Evolutionary conservation across 805 yeast genomes (phyloP).

Genomic region (Zygotorulaspora chibaensis): DNA sequence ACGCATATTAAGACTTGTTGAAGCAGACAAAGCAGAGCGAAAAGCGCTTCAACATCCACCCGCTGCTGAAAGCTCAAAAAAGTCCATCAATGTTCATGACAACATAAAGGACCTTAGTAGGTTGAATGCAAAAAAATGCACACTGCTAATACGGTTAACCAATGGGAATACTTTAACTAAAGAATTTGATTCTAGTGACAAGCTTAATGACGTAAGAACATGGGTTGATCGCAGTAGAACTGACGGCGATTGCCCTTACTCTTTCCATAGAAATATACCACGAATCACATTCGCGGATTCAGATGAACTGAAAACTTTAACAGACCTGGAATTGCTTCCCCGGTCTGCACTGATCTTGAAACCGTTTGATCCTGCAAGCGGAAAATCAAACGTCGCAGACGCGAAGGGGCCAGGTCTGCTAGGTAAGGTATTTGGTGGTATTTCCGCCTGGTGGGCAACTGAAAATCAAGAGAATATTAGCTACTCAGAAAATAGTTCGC

Average conservation of each 20-base stretch:
- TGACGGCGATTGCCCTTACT: constrained; percentile 43
- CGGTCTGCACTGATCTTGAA: constrained; percentile 72
- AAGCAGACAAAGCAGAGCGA: constrained; percentile 37
- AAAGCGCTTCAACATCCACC: constrained; percentile 20
- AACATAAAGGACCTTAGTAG: constrained; percentile 26
- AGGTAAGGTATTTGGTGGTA: constrained; percentile 32
- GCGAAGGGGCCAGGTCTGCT: constrained; percentile 31
- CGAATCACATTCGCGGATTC: constrained; percentile 57
- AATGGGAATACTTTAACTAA: constrained; percentile 59
- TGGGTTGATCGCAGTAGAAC: constrained; percentile 55
- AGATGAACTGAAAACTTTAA: constrained; percentile 55
- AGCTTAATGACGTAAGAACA: constrained; percentile 53
- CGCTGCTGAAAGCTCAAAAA: constrained; percentile 11
- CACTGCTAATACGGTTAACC: constrained; percentile 56
- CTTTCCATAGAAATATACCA: constrained; percentile 52
- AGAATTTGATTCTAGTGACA: constrained; percentile 43
- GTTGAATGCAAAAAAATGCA: constrained; percentile 34
- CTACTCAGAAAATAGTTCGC: constrained; percentile 12
- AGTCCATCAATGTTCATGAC: constrained; percentile 22
- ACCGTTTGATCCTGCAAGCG: constrained; percentile 41
- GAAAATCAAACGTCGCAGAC: constrained; percentile 27
- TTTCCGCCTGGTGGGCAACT: constrained; percentile 36
- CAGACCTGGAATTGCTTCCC: constrained; percentile 57
- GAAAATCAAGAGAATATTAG: background rate
- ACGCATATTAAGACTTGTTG: constrained; percentile 48